Evolutionary conservation across 306 rosid genomes (phyloP).

Genomic region (Gynostemma pentaphyllum): DNA sequence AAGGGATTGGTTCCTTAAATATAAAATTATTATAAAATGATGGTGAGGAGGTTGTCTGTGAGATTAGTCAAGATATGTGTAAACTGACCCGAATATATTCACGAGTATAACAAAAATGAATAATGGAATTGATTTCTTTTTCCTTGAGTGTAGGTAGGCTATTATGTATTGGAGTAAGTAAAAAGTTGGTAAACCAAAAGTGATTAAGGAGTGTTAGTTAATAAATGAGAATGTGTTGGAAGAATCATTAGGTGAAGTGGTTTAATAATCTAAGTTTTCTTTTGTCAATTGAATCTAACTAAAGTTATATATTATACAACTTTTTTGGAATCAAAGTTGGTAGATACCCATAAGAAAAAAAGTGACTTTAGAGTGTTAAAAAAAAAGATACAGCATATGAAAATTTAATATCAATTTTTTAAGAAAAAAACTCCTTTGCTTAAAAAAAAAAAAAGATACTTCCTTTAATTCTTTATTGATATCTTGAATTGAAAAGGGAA

Average conservation of each 20-base stretch:
- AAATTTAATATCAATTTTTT: background rate
- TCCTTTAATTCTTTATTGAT: background rate
- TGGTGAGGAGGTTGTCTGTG: too few relatives aligned
- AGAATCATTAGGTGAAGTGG: slow-evolving; percentile 3
- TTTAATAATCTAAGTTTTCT: background rate
- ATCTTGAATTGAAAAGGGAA: background rate
- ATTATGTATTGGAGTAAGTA: slow-evolving; percentile 1
- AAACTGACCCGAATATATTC: too few relatives aligned
- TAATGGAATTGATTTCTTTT: too few relatives aligned
- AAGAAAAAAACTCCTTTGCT: too few relatives aligned
- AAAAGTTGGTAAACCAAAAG: background rate
- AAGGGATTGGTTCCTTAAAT: too few relatives aligned
- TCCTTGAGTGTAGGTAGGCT: too few relatives aligned
- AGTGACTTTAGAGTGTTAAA: background rate
- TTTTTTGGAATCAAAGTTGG: slow-evolving; percentile 1
- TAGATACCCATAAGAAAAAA: background rate
- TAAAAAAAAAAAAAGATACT: background rate
- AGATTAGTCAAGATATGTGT: too few relatives aligned
- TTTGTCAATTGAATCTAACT: too few relatives aligned
- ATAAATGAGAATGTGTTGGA: slow-evolving; percentile 1
- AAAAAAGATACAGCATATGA: background rate
- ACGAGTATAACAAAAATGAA: too few relatives aligned
- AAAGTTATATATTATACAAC: background rate
- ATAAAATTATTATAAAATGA: too few relatives aligned
- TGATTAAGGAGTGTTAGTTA: background rate